Base-by-base conservation (phyloP, 148 eudicot species). In the Talinum fruticosum region DNA sequence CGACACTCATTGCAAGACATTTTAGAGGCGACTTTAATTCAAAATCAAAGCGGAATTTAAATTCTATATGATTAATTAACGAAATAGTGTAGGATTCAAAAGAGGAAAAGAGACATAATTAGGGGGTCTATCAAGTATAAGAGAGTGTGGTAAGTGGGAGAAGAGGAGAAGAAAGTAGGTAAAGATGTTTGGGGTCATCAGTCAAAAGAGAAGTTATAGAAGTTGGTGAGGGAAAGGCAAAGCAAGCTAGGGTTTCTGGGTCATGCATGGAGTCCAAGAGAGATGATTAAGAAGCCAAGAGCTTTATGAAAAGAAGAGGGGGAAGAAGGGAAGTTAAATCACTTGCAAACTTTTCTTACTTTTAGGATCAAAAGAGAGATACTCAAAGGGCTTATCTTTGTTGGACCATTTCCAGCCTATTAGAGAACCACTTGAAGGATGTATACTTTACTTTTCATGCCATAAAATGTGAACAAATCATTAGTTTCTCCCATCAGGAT, bases 141-240 rank as follows among this genome's bases (percentile, higher is more conserved):
- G 57, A 68, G 61, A 51, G 65, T 5, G 76, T 32, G 45, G 5
- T 14, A 49, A 6, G 21, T 21, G 1, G 28, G 2, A 28, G 28
- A 57, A 57, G 10, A 23, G 6, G 28, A 23, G 6, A 8, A 57
- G 28, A 23, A 57, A 23, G 64, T 57, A 57, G 28, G 28, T 57
- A 57, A 57, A 57, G 64, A 6, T 29, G 0, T 49, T 72, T 30
- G 28, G 35, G 24, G 76, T 34, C 45, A 82, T 34, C 45, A 82
- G 84, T 82, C 85, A 82, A 78, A 82, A 82, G 85, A 82, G 85
- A 82, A 79, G 61, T 35, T 75, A 79, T 82, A 75, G 79, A 75
- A 82, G 68, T 75, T 79, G 76, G 71, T 70, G 81, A 62, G 75
- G 67, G 78, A 82, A 78, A 41, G 12, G 47, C 47, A 41, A 41